A percentile compares a stretch with the other conserved stretches of the same genome.
Evolutionary conservation across 2,329 filamentous ascomycete genomes (phyloP).

Genomic region (Pyrenophora tritici-repentis): DNA sequence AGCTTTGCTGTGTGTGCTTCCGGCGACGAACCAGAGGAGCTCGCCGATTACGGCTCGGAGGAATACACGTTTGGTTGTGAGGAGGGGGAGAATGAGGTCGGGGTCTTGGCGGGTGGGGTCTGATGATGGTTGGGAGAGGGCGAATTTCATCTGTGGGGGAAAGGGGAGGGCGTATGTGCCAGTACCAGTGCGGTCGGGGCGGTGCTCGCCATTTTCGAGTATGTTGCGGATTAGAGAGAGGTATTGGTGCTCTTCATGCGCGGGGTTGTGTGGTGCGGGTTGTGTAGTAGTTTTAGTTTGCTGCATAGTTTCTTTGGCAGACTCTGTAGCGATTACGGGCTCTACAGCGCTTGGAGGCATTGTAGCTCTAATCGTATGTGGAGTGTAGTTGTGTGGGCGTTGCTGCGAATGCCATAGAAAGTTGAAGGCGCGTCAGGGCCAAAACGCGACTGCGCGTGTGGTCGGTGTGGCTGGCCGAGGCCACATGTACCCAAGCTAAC

Average conservation of each 20-base stretch:
- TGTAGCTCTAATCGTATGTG: background rate
- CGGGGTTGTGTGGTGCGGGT: slow-evolving; percentile 19
- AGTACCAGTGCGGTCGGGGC: slow-evolving; percentile 91
- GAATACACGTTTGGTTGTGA: slow-evolving; percentile 98
- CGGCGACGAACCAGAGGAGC: slow-evolving; percentile 93
- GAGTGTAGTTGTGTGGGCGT: background rate
- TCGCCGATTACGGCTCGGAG: slow-evolving; percentile 86
- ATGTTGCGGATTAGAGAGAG: slow-evolving; percentile 87
- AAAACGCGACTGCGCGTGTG: slow-evolving; percentile 40
- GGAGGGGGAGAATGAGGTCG: slow-evolving; percentile 78
- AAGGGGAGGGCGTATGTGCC: slow-evolving; percentile 91
- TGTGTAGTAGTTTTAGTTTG: slow-evolving; percentile 18
- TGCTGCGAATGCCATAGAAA: background rate
- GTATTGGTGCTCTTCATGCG: slow-evolving; percentile 92
- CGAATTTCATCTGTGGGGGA: slow-evolving; percentile 83
- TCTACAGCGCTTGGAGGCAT: slow-evolving; percentile 40
- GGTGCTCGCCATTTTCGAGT: slow-evolving; percentile 79
- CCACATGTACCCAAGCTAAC: slow-evolving; percentile 20
- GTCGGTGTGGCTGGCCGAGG: slow-evolving; percentile 25
- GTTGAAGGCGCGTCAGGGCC: slow-evolving; percentile 33
- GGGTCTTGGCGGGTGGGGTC: slow-evolving; percentile 46
- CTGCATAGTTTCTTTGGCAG: slow-evolving; percentile 24
- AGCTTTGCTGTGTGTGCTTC: slow-evolving; percentile 76
- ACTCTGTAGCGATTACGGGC: slow-evolving; percentile 25
- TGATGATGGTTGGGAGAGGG: slow-evolving; percentile 64